Evolutionary conservation across 805 yeast genomes (phyloP).

Genomic region (Ogataea polymorpha): DNA sequence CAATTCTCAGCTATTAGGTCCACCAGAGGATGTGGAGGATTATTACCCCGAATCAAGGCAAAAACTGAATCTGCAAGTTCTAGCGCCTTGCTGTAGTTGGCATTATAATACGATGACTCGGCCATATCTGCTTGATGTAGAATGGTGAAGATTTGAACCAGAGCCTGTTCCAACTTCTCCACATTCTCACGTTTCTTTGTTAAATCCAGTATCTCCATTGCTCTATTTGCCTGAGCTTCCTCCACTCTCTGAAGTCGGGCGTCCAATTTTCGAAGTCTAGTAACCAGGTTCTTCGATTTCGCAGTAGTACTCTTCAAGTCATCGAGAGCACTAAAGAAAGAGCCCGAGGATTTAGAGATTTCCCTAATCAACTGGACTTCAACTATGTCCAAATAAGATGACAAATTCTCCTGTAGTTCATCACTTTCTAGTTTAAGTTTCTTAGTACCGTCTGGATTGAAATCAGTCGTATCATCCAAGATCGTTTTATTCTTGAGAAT

Average conservation of each 20-base stretch:
- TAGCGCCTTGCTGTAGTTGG: conserved; percentile 52
- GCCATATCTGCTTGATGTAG: conserved; percentile 48
- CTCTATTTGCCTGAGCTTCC: conserved; percentile 46
- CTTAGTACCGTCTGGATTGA: conserved; percentile 29
- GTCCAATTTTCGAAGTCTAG: conserved; percentile 45
- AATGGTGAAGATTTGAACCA: conserved; percentile 50
- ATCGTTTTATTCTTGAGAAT: conserved; percentile 62
- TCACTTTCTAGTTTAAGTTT: conserved; percentile 49
- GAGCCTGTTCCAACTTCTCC: conserved; percentile 57
- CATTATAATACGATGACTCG: conserved; percentile 41
- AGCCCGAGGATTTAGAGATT: conserved; percentile 78
- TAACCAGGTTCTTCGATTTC: conserved; percentile 51
- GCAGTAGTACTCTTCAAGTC: conserved; percentile 65
- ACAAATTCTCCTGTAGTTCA: conserved; percentile 69
- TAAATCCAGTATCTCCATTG: conserved; percentile 47
- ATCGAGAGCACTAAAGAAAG: conserved; percentile 80
- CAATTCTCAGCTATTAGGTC: conserved; percentile 35
- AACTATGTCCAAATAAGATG: conserved; percentile 79
- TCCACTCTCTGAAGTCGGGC: conserved; percentile 45
- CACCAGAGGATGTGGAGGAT: conserved; percentile 27
- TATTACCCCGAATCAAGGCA: conserved; percentile 53
- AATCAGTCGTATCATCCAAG: conserved; percentile 30
- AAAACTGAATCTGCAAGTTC: conserved; percentile 57
- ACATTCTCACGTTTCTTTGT: conserved; percentile 56
- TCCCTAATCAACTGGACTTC: conserved; percentile 79